Evolutionary conservation across 768 basidiomycete species (phyloP), one percentile per base, ranked within the genome.

Genomic region (Boletus subparvulus): DNA sequence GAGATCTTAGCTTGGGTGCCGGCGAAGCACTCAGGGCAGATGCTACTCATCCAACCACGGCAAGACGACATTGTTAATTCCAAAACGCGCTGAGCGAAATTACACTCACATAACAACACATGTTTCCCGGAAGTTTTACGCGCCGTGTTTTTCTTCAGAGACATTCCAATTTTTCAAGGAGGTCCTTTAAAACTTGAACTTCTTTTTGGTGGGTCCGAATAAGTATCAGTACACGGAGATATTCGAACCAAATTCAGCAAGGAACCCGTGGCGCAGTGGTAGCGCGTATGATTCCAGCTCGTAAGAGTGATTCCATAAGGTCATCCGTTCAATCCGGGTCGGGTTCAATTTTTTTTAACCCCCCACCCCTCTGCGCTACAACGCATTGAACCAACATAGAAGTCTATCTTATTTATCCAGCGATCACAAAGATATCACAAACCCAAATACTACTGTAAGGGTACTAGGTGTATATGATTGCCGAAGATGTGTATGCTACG

Each of bases 291-390:
- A 74, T 74, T 74, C 73, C 73, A 74, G 72, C 55, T 58, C 37
- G 0, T 1, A 4, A 17, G 61, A 45, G 57, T 43, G 37, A 52
- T 9, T 75, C 75, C 74, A 72, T 69, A 76, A 75, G 74, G 75
- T 77, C 75, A 75, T 75, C 75, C 74, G 74, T 76, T 77, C 75
- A 73, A 75, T 69, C 70, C 75, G 74, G 74, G 75, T 75, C 64
- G 73, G 74, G 75, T 71, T 75, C 72, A 75, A 4, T 58, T 64
- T 71, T 71, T 40, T n/a, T 21, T 21, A 12, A 13, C 11, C 2
- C 14, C 11, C 21, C 17, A 4, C 10, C n/a, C 26, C 2, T 12
- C 11, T 21, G 7, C 6, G 10, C n/a, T 28, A 2, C 4, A 30
- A 19, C 19, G 2, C 47, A 53, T 17, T 8, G 19, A 42, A 40